Evolutionary conservation across 768 basidiomycete genomes (phyloP).

Genomic region (Lepiota subincarnata): DNA sequence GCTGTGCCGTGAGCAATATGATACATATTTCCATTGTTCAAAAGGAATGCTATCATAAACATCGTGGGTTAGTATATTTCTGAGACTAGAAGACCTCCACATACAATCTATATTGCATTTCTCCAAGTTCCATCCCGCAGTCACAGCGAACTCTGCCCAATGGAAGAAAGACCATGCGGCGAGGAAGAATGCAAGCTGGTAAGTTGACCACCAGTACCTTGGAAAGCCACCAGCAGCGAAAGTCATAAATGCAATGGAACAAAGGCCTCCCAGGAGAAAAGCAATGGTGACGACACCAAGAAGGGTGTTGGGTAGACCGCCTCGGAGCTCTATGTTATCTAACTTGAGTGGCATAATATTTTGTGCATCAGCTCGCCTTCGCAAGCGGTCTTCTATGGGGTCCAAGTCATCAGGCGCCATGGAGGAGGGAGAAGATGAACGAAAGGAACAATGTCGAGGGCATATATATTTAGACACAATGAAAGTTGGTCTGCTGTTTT

Average conservation of each 20-base stretch:
- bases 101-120: constrained; percentile 92
- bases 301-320: constrained; percentile 86
- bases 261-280: constrained; percentile 77
- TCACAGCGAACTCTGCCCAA: constrained; percentile 91
- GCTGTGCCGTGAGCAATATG: constrained; percentile 80
- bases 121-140: constrained; percentile 91
- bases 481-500: background rate
- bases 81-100: constrained; percentile 26
- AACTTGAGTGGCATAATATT: constrained; percentile 44
- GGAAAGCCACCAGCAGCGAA: constrained; percentile 45
- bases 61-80: background rate
- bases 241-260: constrained; percentile 51
- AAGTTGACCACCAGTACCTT: constrained; percentile 58
- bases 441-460: constrained; percentile 10
- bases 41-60: constrained; percentile 68
- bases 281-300: constrained; percentile 73
- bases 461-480: constrained; percentile 12
- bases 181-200: constrained; percentile 79
- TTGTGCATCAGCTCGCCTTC: constrained; percentile 31
- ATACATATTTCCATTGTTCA: constrained; percentile 87
- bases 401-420: constrained; percentile 30
- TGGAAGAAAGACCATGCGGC: constrained; percentile 87
- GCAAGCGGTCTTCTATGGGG: constrained; percentile 39
- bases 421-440: constrained; percentile 16
- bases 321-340: constrained; percentile 30